phyloP scores from a whole-genome alignment of 2,329 filamentous ascomycete species.

The Fusarium robinianum region DNA sequence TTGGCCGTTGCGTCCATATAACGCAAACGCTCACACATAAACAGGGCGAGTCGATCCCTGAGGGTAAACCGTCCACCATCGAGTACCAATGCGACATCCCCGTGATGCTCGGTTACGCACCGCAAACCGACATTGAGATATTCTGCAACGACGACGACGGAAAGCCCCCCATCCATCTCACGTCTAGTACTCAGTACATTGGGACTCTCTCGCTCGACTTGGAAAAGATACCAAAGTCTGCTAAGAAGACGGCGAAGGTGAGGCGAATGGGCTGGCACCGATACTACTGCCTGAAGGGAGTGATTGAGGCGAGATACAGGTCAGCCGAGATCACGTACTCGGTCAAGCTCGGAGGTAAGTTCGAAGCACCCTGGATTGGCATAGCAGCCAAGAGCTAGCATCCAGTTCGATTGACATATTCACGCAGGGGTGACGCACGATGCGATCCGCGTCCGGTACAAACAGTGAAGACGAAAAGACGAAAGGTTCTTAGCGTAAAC shows the following conservation, averaged over 20 bases:
- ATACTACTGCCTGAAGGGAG: constrained; percentile 45
- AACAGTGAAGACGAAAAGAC: constrained; percentile 20
- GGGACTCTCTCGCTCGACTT: constrained; percentile 45
- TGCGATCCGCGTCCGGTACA: constrained; percentile 43
- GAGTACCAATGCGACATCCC: constrained; percentile 47
- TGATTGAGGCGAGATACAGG: constrained; percentile 45
- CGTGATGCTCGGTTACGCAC: constrained; percentile 40
- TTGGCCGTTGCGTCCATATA: background rate
- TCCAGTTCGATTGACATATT: too few species aligned
- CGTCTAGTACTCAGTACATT: constrained; percentile 37
- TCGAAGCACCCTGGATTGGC: background rate
- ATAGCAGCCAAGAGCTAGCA: constrained; percentile 13
- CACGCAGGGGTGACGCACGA: constrained; percentile 43
- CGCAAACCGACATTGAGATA: constrained; percentile 46
- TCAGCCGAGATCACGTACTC: constrained; percentile 46
- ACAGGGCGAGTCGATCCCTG: constrained; percentile 46
- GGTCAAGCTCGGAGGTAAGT: constrained; percentile 45
- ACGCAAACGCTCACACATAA: constrained; percentile 7
- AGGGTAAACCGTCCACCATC: constrained; percentile 43
- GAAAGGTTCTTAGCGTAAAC: background rate
- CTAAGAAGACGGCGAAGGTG: constrained; percentile 39
- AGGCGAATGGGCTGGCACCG: constrained; percentile 43
- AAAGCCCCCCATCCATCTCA: constrained; percentile 40
- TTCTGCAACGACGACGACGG: constrained; percentile 42
- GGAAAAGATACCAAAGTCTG: constrained; percentile 40